Conservation (phyloP, 1,139 yeast species). For the Pichia sp. region DNA sequence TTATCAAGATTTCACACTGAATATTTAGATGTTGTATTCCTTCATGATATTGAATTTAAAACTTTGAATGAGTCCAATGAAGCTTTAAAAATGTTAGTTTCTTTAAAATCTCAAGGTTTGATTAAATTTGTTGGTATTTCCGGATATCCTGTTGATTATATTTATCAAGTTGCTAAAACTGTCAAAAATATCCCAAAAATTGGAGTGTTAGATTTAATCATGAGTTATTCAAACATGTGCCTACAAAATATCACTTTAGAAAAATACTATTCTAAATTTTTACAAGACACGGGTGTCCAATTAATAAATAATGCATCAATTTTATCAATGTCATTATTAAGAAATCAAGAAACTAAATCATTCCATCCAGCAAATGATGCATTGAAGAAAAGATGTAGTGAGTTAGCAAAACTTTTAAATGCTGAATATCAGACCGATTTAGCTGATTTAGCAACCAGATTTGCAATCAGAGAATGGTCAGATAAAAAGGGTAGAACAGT, state of each 20-base stretch:
- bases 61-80: constrained; percentile 45
- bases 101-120: constrained; percentile 58
- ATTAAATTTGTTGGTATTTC: constrained; percentile 69
- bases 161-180: constrained; percentile 43
- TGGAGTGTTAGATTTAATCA: constrained; percentile 61
- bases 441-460: constrained; percentile 78
- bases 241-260: constrained; percentile 65
- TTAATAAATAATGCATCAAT: constrained; percentile 75
- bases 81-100: constrained; percentile 57
- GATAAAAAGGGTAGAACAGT: constrained; percentile 51
- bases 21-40: constrained; percentile 73
- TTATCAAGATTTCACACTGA: constrained; percentile 55
- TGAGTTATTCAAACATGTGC: constrained; percentile 80
- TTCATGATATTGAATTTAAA: constrained; percentile 88
- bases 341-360: constrained; percentile 57
- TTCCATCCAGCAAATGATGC: constrained; percentile 78
- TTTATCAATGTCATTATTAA: constrained; percentile 77
- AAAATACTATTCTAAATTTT: constrained; percentile 45
- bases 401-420: constrained; percentile 44
- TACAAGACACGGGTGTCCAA: constrained; percentile 48
- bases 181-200: constrained; percentile 33
- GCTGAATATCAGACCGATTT: constrained; percentile 46
- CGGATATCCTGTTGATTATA: constrained; percentile 77
- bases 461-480: constrained; percentile 60
- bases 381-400: constrained; percentile 49